A percentile compares a stretch with the other conserved stretches of the same genome.
phyloP scores from a whole-genome alignment of 2,329 filamentous ascomycete genomes.

The Alternaria solani region DNA sequence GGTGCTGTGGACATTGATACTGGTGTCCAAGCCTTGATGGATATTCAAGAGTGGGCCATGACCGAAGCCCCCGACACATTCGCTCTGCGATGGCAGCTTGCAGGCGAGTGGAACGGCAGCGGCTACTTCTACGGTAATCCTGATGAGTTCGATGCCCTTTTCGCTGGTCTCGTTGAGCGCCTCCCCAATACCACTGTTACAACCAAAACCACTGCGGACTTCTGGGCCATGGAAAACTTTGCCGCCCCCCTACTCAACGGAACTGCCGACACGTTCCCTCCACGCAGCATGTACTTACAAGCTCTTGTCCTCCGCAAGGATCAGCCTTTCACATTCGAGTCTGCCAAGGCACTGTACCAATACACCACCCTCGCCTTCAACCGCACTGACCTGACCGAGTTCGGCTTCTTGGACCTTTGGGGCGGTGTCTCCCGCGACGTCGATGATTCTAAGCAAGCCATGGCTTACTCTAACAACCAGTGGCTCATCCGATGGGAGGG shows the following conservation, averaged over 20 bases:
- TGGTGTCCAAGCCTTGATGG: constrained; percentile 20
- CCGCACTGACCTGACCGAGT: constrained; percentile 24
- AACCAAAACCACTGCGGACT: constrained; percentile 14
- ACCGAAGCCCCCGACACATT: constrained; percentile 27
- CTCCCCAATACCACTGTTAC: constrained; percentile 21
- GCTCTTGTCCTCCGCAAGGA: constrained; percentile 22
- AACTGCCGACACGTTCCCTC: constrained; percentile 18
- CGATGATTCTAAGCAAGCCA: constrained; percentile 23
- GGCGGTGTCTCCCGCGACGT: constrained; percentile 25
- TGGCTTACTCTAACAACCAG: constrained; percentile 28
- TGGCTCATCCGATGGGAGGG: constrained; percentile 36
- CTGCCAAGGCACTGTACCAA: constrained; percentile 20
- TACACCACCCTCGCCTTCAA: constrained; percentile 20
- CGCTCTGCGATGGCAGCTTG: constrained; percentile 26
- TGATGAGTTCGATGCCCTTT: constrained; percentile 21
- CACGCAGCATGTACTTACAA: constrained; percentile 26
- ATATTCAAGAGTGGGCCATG: constrained; percentile 25
- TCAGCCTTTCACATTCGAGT: constrained; percentile 18
- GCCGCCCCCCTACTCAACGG: constrained; percentile 17
- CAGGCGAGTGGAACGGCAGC: constrained; percentile 19
- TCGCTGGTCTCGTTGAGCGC: constrained; percentile 20
- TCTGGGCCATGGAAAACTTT: constrained; percentile 25
- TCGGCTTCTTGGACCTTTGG: constrained; percentile 31
- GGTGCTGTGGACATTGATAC: constrained; percentile 20
- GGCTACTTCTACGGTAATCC: constrained; percentile 29